A percentile compares a stretch with the other conserved stretches of the same genome.
Evolutionary conservation across 108 stramenopile species (phyloP).

Genomic region (Cyclotella kingstonii): DNA sequence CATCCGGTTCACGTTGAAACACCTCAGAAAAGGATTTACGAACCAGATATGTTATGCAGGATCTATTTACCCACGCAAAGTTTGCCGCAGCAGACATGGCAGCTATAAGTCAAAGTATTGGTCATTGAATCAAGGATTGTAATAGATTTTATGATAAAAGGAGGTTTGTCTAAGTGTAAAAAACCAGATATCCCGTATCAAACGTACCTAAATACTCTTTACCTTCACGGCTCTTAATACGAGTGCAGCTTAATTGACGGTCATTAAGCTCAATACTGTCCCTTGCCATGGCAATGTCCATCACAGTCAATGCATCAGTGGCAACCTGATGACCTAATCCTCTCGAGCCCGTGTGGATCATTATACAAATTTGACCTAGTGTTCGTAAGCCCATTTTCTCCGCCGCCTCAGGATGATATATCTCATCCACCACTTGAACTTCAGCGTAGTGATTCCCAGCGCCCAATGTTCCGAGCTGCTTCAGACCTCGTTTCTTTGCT

Average conservation of each 20-base stretch:
- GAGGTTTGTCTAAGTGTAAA: too few species aligned
- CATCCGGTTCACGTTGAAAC: slow-evolving; percentile 74
- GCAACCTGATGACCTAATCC: slow-evolving; percentile 90
- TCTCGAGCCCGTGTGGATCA: slow-evolving; percentile 81
- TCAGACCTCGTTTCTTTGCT: slow-evolving; percentile 82
- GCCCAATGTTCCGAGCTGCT: slow-evolving; percentile 82
- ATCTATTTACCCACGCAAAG: slow-evolving; percentile 88
- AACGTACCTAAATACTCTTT: slow-evolving; percentile 67
- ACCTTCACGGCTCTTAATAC: slow-evolving; percentile 71
- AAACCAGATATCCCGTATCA: background rate
- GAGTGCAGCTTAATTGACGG: slow-evolving; percentile 79
- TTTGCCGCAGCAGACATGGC: slow-evolving; percentile 84
- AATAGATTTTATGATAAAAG: too few species aligned
- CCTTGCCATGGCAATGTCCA: slow-evolving; percentile 82
- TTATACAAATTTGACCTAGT: slow-evolving; percentile 73
- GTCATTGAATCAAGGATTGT: too few species aligned
- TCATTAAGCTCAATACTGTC: slow-evolving; percentile 76
- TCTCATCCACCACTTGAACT: slow-evolving; percentile 85
- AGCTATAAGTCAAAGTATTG: background rate
- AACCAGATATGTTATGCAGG: slow-evolving; percentile 74
- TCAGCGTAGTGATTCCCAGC: slow-evolving; percentile 89
- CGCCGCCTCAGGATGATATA: slow-evolving; percentile 69
- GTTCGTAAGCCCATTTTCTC: slow-evolving; percentile 67
- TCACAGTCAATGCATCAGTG: slow-evolving; percentile 73
- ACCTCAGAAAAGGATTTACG: slow-evolving; percentile 79